Conservation (phyloP, 331 rosid genomes). For the Quercus phellos region DNA sequence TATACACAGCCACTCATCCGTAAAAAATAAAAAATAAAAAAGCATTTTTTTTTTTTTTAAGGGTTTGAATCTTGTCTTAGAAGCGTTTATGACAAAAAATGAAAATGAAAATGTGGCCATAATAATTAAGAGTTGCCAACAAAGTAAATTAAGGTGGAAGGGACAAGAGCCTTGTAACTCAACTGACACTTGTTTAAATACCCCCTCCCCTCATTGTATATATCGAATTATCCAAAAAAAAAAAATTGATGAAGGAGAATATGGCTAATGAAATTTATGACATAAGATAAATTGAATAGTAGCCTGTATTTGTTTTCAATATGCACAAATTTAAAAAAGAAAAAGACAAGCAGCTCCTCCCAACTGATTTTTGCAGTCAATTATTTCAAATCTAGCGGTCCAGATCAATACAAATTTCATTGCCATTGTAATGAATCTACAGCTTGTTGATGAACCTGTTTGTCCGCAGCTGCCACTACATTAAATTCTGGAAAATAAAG, state of each 20-base stretch:
- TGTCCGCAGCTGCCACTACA: slow-evolving; percentile 87
- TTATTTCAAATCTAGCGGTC: not conserved
- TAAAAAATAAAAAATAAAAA: no score
- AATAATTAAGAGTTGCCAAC: no score
- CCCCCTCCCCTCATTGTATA: no score
- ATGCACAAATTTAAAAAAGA: not conserved
- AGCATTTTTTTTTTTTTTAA: no score
- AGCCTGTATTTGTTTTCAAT: not conserved
- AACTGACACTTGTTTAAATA: no score
- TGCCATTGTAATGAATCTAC: slow-evolving; percentile 63
- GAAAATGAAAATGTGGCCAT: no score
- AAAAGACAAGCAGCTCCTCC: not conserved
- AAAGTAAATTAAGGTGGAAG: no score
- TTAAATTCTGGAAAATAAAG: slow-evolving; percentile 53
- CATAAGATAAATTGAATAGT: not conserved
- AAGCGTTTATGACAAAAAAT: no score
- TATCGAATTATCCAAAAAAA: no score
- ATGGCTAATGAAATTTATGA: not conserved
- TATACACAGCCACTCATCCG: no score
- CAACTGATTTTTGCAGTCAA: not conserved
- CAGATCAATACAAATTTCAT: slow-evolving; percentile 23
- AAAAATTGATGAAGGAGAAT: not conserved
- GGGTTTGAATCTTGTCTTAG: no score
- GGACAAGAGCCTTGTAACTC: no score
- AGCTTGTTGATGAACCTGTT: slow-evolving; percentile 64